Conservation (phyloP, 2,329 filamentous ascomycete genomes). For the Pseudonectria foliicola region DNA sequence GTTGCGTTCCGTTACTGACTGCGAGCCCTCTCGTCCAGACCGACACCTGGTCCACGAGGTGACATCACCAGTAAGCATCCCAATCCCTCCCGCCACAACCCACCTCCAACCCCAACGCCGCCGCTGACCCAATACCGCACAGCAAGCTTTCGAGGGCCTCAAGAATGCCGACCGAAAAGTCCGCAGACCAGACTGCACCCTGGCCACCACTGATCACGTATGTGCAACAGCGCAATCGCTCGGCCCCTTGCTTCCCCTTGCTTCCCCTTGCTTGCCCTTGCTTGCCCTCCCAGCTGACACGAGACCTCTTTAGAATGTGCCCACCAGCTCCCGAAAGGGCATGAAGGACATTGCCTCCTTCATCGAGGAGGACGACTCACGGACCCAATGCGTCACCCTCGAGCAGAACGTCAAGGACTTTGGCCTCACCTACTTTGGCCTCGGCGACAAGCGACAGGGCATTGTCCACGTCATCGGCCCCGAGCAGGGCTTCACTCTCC, state of each 20-base stretch:
- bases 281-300: constrained; percentile 9
- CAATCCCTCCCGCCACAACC: not conserved
- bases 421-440: constrained; percentile 92
- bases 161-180: constrained; percentile 83
- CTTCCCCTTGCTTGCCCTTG: too few relatives aligned
- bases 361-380: constrained; percentile 89
- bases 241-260: too few relatives aligned
- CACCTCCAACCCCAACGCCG: not conserved
- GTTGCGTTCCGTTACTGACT: constrained; percentile 6
- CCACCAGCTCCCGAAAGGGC: constrained; percentile 81
- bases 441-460: constrained; percentile 92
- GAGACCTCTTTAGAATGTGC: constrained; percentile 64
- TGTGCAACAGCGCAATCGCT: too few relatives aligned
- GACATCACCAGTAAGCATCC: constrained; percentile 72
- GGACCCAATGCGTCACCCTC: constrained; percentile 88
- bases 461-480: constrained; percentile 98
- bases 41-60: constrained; percentile 97
- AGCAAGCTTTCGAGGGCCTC: constrained; percentile 96
- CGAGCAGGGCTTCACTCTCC: constrained; percentile 96
- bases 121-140: constrained; percentile 9
- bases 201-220: constrained; percentile 96
- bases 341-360: constrained; percentile 93
- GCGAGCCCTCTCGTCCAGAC: constrained; percentile 45
- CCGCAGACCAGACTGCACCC: constrained; percentile 89
- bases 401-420: constrained; percentile 98